These are phyloP conservation scores for Solanum peruvianum DNA, from an alignment of 257 asterid species.

Conservation along the genomic window DNA sequence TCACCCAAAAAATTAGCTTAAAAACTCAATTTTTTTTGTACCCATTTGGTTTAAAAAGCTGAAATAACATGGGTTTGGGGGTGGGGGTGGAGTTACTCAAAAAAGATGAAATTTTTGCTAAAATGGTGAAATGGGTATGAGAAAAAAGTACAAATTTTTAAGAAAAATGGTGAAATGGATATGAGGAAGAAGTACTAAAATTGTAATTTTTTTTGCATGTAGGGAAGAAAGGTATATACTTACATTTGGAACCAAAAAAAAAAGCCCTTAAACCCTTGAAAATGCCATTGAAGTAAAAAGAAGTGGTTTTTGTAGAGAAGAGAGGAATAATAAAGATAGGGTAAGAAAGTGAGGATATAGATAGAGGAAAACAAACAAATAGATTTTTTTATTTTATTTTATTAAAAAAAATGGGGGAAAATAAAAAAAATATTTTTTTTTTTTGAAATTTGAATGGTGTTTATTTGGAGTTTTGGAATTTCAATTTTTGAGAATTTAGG, in stretches of 20 bases:
- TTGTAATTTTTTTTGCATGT: neutral
- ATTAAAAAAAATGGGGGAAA: neutral
- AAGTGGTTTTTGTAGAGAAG: neutral
- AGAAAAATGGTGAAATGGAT: neutral
- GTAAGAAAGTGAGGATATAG: slow-evolving; percentile 30
- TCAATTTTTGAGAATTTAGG: neutral
- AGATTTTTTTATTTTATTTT: neutral
- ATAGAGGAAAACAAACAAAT: neutral
- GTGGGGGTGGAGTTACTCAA: neutral
- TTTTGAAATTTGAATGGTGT: slow-evolving; percentile 7
- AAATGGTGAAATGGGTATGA: slow-evolving; percentile 3
- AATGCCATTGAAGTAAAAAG: slow-evolving; percentile 23
- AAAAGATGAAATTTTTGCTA: neutral
- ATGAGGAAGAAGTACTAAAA: neutral
- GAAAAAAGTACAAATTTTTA: neutral
- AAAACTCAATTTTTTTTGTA: neutral
- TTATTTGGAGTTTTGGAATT: neutral
- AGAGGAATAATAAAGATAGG: slow-evolving; percentile 20
- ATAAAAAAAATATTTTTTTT: neutral
- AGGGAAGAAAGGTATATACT: slow-evolving; percentile 3
- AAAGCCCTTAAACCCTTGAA: slow-evolving; percentile 15
- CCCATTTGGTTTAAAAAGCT: neutral
- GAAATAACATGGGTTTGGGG: neutral
- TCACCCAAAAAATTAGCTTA: neutral
- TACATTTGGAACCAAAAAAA: neutral